phyloP scores from a whole-genome alignment of 2,329 filamentous ascomycete species.

The Phialemonium atrogriseum region DNA sequence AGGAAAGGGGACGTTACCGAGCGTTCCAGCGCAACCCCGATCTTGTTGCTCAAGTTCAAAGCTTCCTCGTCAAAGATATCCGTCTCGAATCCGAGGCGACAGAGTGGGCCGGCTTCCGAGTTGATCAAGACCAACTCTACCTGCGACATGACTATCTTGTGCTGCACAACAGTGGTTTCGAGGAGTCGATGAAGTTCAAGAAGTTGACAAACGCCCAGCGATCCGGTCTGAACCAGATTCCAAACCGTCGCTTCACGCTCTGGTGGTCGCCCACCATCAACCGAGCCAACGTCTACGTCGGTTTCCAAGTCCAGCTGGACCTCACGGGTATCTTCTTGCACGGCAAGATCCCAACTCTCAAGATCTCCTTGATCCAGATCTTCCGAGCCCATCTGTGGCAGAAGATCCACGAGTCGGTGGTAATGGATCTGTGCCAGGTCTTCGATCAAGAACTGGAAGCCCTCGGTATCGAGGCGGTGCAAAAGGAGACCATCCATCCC shows the following conservation, averaged over 20 bases:
- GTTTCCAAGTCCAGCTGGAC: constrained; percentile 98
- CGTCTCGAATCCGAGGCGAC: no score
- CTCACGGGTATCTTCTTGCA: constrained; percentile 98
- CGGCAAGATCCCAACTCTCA: constrained; percentile 95
- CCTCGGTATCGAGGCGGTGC: constrained; percentile 90
- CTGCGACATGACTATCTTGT: no score
- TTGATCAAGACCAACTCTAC: no score
- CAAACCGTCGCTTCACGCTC: constrained; percentile 93
- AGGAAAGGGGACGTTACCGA: no score
- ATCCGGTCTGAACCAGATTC: constrained; percentile 95
- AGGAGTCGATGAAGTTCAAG: constrained; percentile 82
- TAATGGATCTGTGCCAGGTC: constrained; percentile 98
- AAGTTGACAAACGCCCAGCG: constrained; percentile 96
- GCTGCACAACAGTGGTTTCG: constrained; percentile 7
- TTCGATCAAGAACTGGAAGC: constrained; percentile 97
- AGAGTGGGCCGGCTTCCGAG: no score
- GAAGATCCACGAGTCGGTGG: constrained; percentile 97
- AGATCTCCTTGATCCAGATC: constrained; percentile 97
- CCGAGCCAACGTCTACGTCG: constrained; percentile 93
- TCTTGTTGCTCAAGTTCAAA: no score
- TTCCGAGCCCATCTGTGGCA: constrained; percentile 99
- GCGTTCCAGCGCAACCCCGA: no score
- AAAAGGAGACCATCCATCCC: constrained; percentile 98
- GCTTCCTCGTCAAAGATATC: no score
- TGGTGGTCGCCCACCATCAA: constrained; percentile 98